Conservation (phyloP, 1,284 basidiomycete genomes). For the Cutaneotrichosporon cutaneum region DNA sequence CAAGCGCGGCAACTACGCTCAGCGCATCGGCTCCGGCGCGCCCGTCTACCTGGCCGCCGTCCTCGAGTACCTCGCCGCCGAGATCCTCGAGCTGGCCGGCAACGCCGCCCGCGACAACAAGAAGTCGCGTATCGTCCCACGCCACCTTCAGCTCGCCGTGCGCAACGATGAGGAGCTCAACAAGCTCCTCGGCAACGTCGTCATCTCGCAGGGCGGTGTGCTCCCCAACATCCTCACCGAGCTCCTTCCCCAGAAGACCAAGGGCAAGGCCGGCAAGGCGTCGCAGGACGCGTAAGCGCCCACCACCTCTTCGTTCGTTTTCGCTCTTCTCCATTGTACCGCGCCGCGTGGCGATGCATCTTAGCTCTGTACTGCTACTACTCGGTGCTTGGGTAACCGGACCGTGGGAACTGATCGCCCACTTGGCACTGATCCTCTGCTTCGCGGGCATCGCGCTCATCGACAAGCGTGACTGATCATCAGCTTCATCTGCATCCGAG, state of each 20-base stretch:
- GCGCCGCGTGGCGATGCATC: conserved; percentile 12
- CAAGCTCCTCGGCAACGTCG: conserved; percentile 66
- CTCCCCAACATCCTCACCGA: conserved; percentile 69
- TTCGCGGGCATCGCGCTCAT: too few relatives aligned
- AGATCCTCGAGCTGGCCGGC: conserved; percentile 83
- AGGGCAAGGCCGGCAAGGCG: conserved; percentile 42
- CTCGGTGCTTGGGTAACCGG: neutral
- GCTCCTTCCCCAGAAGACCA: conserved; percentile 64
- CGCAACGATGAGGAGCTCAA: conserved; percentile 75
- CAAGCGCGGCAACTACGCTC: conserved; percentile 81
- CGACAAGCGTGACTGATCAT: too few relatives aligned
- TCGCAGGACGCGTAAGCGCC: conserved; percentile 29
- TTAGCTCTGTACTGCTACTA: neutral
- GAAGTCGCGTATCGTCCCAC: conserved; percentile 87
- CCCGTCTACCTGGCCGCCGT: conserved; percentile 77
- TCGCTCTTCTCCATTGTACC: conserved; percentile 17
- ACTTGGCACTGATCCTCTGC: neutral
- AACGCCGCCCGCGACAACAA: conserved; percentile 64
- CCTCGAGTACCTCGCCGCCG: conserved; percentile 68
- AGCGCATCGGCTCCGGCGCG: conserved; percentile 59
- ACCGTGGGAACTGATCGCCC: neutral
- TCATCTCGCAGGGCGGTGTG: conserved; percentile 89
- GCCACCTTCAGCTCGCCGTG: conserved; percentile 86
- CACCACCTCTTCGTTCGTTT: conserved; percentile 12
- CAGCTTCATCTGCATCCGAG: neutral